Evolutionary conservation across 345 rosid genomes (phyloP).

Genomic region (Rhizophora apiculata): DNA sequence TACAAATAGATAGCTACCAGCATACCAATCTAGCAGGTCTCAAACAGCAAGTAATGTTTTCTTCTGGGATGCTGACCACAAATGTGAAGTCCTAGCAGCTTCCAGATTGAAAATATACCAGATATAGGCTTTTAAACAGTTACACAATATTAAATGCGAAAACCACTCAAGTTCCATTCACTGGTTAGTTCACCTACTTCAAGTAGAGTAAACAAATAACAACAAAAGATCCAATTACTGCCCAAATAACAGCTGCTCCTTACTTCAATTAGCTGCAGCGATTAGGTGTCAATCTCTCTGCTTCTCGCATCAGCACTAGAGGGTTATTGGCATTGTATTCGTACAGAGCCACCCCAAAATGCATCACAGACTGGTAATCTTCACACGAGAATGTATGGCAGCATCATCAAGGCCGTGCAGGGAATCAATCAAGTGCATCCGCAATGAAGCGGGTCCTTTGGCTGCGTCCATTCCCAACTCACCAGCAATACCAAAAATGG

Average conservation of each 20-base stretch:
- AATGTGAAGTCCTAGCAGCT: too few species aligned
- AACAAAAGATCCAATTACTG: background rate
- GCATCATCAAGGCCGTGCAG: constrained; percentile 61
- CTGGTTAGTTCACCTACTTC: too few species aligned
- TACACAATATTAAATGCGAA: too few species aligned
- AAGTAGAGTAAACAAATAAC: background rate
- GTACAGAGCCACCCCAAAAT: constrained; percentile 2
- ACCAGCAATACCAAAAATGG: constrained; percentile 76
- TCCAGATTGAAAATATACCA: too few species aligned
- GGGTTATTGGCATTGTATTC: constrained; percentile 5
- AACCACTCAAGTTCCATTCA: too few species aligned
- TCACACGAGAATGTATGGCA: constrained; percentile 38
- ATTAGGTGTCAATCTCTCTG: too few species aligned
- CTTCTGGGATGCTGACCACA: too few species aligned
- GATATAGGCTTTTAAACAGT: too few species aligned
- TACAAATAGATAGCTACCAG: too few species aligned
- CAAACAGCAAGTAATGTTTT: too few species aligned
- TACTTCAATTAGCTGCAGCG: background rate
- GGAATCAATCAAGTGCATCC: constrained; percentile 76
- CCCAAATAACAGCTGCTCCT: background rate
- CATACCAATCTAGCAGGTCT: too few species aligned
- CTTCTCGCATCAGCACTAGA: too few species aligned
- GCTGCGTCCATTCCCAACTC: constrained; percentile 73
- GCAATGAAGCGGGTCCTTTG: constrained; percentile 82
- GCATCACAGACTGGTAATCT: constrained; percentile 33